phyloP scores from a whole-genome alignment of 148 eudicot species.

The Chenopodium formosanum region DNA sequence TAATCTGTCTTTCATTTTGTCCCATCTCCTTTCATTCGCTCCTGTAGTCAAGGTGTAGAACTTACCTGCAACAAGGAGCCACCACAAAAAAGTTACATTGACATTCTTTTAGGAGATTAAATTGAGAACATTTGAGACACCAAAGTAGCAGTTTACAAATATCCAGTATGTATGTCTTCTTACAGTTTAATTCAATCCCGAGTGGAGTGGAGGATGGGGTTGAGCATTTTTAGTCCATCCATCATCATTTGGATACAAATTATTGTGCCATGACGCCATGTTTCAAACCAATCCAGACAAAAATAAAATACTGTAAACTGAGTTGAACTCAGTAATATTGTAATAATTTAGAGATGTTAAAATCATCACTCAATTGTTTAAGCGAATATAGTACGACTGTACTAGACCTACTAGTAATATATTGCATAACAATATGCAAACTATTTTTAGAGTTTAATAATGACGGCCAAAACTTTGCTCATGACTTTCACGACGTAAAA shows the following conservation, averaged over 20 bases:
- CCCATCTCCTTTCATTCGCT: constrained; percentile 97
- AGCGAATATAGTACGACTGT: neutral
- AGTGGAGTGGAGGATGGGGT: neutral
- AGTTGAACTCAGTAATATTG: neutral
- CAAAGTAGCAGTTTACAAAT: neutral
- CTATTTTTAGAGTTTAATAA: neutral
- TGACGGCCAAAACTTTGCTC: neutral
- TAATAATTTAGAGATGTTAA: neutral
- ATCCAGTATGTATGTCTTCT: neutral
- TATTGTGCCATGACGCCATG: neutral
- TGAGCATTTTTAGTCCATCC: neutral
- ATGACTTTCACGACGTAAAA: neutral
- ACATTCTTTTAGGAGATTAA: neutral
- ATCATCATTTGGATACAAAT: neutral
- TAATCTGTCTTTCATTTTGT: constrained; percentile 90
- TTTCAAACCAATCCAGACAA: neutral
- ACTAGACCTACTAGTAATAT: neutral
- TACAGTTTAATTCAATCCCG: neutral
- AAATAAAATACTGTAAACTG: neutral
- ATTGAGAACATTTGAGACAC: neutral
- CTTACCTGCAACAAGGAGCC: constrained; percentile 58
- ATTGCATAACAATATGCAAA: neutral
- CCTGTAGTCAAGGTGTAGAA: constrained; percentile 94
- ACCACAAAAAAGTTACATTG: neutral
- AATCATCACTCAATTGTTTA: neutral